Percentiles rank a stretch among this genome's conserved stretches.
Conservation (phyloP, 768 basidiomycete species). For the Agaricus sinodeliciosus region DNA sequence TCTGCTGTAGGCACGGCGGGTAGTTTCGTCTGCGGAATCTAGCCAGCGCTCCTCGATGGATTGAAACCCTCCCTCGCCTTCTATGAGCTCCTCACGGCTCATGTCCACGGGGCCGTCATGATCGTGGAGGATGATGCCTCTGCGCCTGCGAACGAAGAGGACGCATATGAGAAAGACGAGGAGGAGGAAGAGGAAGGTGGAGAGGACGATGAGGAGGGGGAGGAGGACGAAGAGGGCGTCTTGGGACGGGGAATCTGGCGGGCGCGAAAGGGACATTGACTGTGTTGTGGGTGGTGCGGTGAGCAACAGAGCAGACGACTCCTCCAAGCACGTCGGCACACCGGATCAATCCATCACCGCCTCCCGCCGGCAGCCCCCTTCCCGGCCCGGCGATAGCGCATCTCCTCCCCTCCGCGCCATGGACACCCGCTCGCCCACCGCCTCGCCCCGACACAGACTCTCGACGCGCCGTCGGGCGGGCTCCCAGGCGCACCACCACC, state of each 20-base stretch:
- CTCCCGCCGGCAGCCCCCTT: not conserved
- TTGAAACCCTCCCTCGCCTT: constrained; percentile 91
- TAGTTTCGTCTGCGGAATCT: constrained; percentile 65
- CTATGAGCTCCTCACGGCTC: constrained; percentile 83
- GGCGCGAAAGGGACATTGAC: constrained; percentile 13
- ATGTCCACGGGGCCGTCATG: constrained; percentile 91
- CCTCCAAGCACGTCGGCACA: not conserved
- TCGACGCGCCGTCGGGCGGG: constrained; percentile 52
- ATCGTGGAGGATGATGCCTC: constrained; percentile 77
- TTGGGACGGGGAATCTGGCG: constrained; percentile 20
- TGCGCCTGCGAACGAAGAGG: constrained; percentile 70
- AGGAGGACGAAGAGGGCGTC: constrained; percentile 84
- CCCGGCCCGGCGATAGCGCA: not conserved
- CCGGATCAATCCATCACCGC: not conserved
- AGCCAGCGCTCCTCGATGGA: constrained; percentile 92
- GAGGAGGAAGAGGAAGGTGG: constrained; percentile 88
- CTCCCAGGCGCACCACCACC: constrained; percentile 38
- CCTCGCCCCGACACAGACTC: constrained; percentile 36
- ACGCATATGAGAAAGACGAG: constrained; percentile 88
- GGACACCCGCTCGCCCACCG: constrained; percentile 47
- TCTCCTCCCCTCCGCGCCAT: constrained; percentile 21
- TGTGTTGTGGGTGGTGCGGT: not conserved
- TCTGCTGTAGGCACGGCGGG: constrained; percentile 65
- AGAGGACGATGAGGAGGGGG: constrained; percentile 89
- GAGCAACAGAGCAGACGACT: not conserved